These are phyloP conservation scores for Ustilago crameri DNA, from an alignment of 1,284 basidiomycete species.

Conservation along the genomic window DNA sequence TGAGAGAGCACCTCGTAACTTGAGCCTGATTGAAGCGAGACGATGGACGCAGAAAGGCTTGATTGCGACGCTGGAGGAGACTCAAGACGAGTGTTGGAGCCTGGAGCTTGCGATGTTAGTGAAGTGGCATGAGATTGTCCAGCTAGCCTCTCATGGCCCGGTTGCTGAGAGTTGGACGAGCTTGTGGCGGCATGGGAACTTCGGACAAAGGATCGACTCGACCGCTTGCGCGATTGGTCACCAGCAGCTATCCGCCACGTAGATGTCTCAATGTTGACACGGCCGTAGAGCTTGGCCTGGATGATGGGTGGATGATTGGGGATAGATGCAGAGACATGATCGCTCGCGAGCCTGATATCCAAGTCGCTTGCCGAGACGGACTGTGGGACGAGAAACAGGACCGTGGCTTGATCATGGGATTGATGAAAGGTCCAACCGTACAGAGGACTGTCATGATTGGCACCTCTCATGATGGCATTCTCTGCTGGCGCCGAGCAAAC, in stretches of 20 bases:
- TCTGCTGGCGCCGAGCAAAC: not conserved
- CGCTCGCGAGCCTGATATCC: conserved; percentile 45
- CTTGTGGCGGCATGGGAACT: conserved; percentile 16
- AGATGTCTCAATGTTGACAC: conserved; percentile 50
- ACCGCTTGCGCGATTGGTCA: conserved; percentile 34
- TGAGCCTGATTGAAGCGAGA: conserved; percentile 40
- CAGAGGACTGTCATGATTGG: conserved; percentile 18
- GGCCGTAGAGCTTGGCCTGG: conserved; percentile 54
- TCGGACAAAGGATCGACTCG: conserved; percentile 30
- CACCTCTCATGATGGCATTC: conserved; percentile 16
- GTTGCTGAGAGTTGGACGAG: conserved; percentile 13
- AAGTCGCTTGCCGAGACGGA: conserved; percentile 36
- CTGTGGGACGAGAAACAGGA: conserved; percentile 54
- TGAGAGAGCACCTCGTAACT: conserved; percentile 45
- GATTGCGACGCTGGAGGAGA: conserved; percentile 36
- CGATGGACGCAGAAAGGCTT: conserved; percentile 35
- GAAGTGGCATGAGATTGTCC: conserved; percentile 16
- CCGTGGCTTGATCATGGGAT: conserved; percentile 59
- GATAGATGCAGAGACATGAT: conserved; percentile 51
- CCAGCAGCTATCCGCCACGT: conserved; percentile 56
- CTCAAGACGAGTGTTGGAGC: conserved; percentile 18
- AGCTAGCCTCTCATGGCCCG: not conserved
- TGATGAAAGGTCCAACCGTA: conserved; percentile 59
- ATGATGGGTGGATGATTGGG: conserved; percentile 45
- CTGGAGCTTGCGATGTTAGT: conserved; percentile 2